These are phyloP conservation scores for Osmanthus fragrans DNA, from an alignment of 257 asterid species.

Conservation along the genomic window DNA sequence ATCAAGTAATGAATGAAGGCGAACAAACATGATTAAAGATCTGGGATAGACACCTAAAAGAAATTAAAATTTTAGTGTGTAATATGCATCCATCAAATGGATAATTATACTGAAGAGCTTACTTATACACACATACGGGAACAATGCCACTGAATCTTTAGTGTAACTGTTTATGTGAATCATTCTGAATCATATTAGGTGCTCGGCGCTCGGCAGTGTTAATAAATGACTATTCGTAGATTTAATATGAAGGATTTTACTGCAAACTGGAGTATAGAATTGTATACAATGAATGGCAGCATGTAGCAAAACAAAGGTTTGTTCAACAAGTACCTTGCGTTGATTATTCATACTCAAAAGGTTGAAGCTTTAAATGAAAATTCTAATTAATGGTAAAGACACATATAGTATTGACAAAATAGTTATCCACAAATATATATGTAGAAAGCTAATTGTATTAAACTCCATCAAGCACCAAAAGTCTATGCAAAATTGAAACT, in stretches of 20 bases:
- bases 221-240: slow-evolving; percentile 5
- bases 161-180: neutral
- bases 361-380: neutral
- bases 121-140: slow-evolving; percentile 4
- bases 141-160: slow-evolving; percentile 10
- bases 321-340: neutral
- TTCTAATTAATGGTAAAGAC: neutral
- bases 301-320: neutral
- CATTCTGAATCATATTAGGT: neutral
- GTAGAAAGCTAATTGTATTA: neutral
- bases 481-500: neutral
- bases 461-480: neutral
- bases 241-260: neutral
- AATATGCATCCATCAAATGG: neutral
- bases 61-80: neutral
- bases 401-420: neutral
- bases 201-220: neutral
- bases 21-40: slow-evolving; percentile 25
- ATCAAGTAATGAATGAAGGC: slow-evolving; percentile 27
- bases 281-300: neutral
- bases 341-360: neutral
- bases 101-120: neutral
- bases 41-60: slow-evolving; percentile 3
- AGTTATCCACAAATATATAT: neutral
- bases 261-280: neutral